These are phyloP conservation scores for Cryphonectria carpinicola DNA, from an alignment of 2,329 filamentous ascomycete genomes.

Conservation along the genomic window DNA sequence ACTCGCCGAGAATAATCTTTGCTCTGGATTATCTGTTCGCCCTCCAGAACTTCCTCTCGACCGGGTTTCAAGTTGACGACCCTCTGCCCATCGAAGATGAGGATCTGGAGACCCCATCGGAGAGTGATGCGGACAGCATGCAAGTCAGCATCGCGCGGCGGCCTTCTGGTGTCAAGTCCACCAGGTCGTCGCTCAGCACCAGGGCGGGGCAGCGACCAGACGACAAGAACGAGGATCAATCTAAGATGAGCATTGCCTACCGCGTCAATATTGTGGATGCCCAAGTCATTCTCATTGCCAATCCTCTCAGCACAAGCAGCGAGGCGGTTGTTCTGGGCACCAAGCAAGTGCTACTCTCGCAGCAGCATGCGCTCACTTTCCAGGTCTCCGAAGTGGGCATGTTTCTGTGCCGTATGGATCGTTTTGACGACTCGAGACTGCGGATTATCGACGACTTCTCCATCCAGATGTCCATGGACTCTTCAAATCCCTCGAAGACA, in stretches of 20 bases:
- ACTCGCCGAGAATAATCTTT: slow-evolving; percentile 93
- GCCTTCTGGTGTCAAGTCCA: slow-evolving; percentile 42
- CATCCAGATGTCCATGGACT: slow-evolving; percentile 85
- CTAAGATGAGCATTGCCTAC: slow-evolving; percentile 78
- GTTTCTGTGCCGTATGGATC: slow-evolving; percentile 99
- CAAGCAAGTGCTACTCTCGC: slow-evolving; percentile 88
- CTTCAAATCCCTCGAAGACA: slow-evolving; percentile 63
- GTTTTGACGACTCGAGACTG: slow-evolving; percentile 86
- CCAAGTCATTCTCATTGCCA: slow-evolving; percentile 94
- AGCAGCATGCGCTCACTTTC: slow-evolving; percentile 91
- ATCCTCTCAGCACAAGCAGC: slow-evolving; percentile 84
- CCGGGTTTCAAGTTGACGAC: slow-evolving; percentile 71
- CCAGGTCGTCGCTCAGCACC: slow-evolving; percentile 33
- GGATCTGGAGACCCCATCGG: slow-evolving; percentile 52
- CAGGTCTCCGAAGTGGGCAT: slow-evolving; percentile 95
- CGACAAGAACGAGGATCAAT: slow-evolving; percentile 37
- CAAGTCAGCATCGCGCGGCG: slow-evolving; percentile 45
- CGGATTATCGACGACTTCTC: slow-evolving; percentile 97
- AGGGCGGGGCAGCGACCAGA: slow-evolving; percentile 18
- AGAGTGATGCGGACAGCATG: slow-evolving; percentile 63
- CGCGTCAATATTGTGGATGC: slow-evolving; percentile 94
- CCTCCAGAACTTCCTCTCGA: slow-evolving; percentile 79
- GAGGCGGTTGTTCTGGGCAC: slow-evolving; percentile 95
- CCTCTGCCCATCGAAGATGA: slow-evolving; percentile 51
- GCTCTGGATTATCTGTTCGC: slow-evolving; percentile 95